phyloP scores from a whole-genome alignment of 2,329 filamentous ascomycete genomes.

The Furcasterigmium furcatum region DNA sequence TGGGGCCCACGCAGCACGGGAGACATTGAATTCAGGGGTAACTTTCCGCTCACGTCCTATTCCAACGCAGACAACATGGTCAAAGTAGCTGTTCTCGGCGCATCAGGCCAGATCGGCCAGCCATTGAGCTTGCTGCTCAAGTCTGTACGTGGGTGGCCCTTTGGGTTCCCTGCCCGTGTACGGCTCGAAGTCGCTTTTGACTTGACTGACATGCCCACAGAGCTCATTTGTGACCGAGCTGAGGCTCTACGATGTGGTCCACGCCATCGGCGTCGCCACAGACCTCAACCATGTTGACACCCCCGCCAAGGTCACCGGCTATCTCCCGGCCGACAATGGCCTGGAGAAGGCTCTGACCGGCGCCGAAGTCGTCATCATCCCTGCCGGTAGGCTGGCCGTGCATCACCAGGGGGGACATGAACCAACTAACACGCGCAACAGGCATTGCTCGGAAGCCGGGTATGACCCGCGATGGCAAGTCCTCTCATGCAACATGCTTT shows the following conservation, averaged over 20 bases:
- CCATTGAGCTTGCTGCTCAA: slow-evolving; percentile 7
- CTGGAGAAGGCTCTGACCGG: slow-evolving; percentile 62
- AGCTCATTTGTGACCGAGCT: slow-evolving; percentile 7
- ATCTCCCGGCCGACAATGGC: slow-evolving; percentile 59
- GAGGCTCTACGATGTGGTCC: slow-evolving; percentile 12
- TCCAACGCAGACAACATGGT: not conserved
- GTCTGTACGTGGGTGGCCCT: slow-evolving; percentile 3
- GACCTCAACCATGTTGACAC: slow-evolving; percentile 80
- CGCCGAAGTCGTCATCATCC: slow-evolving; percentile 72
- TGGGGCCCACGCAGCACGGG: too few relatives aligned
- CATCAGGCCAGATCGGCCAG: slow-evolving; percentile 7
- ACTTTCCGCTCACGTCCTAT: too few relatives aligned
- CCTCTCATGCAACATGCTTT: too few relatives aligned
- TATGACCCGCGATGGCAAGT: slow-evolving; percentile 65
- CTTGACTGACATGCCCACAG: not conserved
- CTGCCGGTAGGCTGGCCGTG: slow-evolving; percentile 42
- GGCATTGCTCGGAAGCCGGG: slow-evolving; percentile 75
- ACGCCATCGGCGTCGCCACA: slow-evolving; percentile 62
- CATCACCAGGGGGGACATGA: too few relatives aligned
- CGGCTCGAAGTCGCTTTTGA: too few relatives aligned
- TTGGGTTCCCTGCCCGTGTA: too few relatives aligned
- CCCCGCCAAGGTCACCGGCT: slow-evolving; percentile 69
- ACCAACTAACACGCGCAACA: not conserved
- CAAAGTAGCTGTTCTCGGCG: slow-evolving; percentile 5
- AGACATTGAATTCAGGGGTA: too few relatives aligned